Percentiles rank a stretch among this genome's conserved stretches.
Conservation (phyloP, 2,329 filamentous ascomycete species). For the Herpotrichia juniperi region DNA sequence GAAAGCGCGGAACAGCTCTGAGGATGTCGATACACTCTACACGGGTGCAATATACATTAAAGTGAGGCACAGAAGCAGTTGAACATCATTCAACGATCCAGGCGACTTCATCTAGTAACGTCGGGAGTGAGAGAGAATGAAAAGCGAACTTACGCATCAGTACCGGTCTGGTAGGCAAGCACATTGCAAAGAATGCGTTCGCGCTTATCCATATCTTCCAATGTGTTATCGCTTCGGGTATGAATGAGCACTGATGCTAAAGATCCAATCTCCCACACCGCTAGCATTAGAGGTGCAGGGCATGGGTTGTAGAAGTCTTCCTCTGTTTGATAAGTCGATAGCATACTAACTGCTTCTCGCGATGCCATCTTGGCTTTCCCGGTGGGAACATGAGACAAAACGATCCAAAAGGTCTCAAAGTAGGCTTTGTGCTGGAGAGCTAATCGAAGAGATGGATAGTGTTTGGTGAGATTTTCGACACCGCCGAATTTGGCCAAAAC, state of each 20-base stretch:
- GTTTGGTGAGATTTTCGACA: slow-evolving; percentile 20
- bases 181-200: slow-evolving; percentile 25
- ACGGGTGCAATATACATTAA: no score
- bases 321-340: slow-evolving; percentile 15
- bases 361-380: slow-evolving; percentile 18
- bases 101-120: no score
- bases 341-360: slow-evolving; percentile 18
- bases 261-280: slow-evolving; percentile 21
- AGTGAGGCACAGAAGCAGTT: no score
- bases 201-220: slow-evolving; percentile 19
- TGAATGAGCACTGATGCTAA: slow-evolving; percentile 19
- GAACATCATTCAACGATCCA: no score
- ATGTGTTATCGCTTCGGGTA: not conserved
- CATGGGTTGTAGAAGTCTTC: slow-evolving; percentile 23
- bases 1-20: no score
- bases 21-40: no score
- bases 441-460: slow-evolving; percentile 26
- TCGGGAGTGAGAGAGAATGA: not conserved
- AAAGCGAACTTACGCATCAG: not conserved
- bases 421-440: slow-evolving; percentile 15
- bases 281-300: slow-evolving; percentile 17
- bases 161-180: slow-evolving; percentile 17
- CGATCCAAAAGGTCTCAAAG: slow-evolving; percentile 23
- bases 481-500: slow-evolving; percentile 25
- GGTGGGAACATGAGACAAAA: slow-evolving; percentile 17